phyloP scores from a whole-genome alignment of 1,284 basidiomycete species.

The Ceraceosorus bombacis region DNA sequence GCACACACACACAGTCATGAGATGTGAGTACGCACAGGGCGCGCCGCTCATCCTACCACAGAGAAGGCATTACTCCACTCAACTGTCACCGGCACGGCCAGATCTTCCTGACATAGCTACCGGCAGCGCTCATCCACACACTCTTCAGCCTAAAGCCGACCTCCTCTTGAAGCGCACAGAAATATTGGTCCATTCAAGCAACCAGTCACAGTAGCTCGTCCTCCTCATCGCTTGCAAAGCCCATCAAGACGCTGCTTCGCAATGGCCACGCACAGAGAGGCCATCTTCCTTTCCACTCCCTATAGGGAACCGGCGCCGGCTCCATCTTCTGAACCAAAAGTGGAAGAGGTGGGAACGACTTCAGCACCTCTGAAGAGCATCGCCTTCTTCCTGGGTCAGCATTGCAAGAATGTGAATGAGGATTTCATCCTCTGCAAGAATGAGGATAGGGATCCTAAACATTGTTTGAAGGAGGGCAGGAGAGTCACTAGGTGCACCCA shows the following conservation, averaged over 20 bases:
- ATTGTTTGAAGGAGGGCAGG: conserved; percentile 91
- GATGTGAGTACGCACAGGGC: too few relatives aligned
- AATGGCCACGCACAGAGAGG: conserved; percentile 48
- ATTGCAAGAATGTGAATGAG: conserved; percentile 97
- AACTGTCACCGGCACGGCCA: too few relatives aligned
- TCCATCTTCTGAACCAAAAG: conserved; percentile 58
- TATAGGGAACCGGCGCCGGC: conserved; percentile 44
- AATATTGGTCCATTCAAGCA: too few relatives aligned
- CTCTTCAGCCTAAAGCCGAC: too few relatives aligned
- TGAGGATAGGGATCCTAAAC: conserved; percentile 77
- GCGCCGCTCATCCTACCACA: too few relatives aligned
- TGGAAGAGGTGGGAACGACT: conserved; percentile 81
- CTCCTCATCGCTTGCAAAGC: too few relatives aligned
- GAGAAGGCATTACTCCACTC: too few relatives aligned
- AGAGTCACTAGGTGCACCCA: conserved; percentile 91
- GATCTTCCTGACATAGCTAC: too few relatives aligned
- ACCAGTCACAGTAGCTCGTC: too few relatives aligned
- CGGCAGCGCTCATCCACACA: too few relatives aligned
- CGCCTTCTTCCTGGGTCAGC: conserved; percentile 90
- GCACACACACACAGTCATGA: too few relatives aligned
- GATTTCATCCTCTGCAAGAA: conserved; percentile 99
- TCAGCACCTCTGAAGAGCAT: conserved; percentile 94
- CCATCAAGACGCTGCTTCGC: neutral
- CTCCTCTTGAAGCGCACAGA: too few relatives aligned
- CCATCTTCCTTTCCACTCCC: conserved; percentile 42